Evolutionary conservation across 2,329 filamentous ascomycete species (phyloP).

Genomic region (Rhynchosporium secalis): DNA sequence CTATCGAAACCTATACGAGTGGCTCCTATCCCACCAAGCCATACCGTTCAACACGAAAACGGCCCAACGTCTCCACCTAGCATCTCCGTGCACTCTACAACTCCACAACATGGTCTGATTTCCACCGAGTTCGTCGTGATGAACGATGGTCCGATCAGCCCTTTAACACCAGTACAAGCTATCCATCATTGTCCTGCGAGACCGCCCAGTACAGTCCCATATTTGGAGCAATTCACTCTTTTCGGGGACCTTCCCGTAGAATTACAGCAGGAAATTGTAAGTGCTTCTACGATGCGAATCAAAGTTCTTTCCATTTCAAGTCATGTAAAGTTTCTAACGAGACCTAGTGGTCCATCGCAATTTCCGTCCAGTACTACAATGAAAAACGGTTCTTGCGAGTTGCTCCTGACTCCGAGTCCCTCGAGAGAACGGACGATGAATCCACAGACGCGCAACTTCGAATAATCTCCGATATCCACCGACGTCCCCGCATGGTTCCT

Average conservation of each 20-base stretch:
- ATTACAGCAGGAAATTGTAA: conserved; percentile 8
- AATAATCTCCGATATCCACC: conserved; percentile 6
- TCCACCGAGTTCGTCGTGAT: background rate
- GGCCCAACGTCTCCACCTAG: too few species aligned
- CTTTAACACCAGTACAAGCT: background rate
- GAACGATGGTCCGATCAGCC: background rate
- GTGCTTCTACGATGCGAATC: background rate
- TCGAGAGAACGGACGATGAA: background rate
- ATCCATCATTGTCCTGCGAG: background rate
- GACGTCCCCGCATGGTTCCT: conserved; percentile 7
- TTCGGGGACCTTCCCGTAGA: background rate
- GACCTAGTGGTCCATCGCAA: background rate
- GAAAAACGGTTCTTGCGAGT: conserved; percentile 14
- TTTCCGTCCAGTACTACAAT: conserved; percentile 1
- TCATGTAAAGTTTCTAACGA: background rate
- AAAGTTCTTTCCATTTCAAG: background rate
- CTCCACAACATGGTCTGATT: background rate
- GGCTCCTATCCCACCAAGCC: background rate
- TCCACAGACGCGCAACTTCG: conserved; percentile 1
- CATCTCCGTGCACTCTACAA: background rate
- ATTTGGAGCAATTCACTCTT: background rate
- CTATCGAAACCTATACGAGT: background rate
- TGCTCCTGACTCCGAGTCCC: background rate
- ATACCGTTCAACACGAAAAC: background rate
- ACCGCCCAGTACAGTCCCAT: background rate